A percentile compares a stretch with the other conserved stretches of the same genome.
Conservation (phyloP, 805 yeast species). For the Metschnikowia arizonensis region DNA sequence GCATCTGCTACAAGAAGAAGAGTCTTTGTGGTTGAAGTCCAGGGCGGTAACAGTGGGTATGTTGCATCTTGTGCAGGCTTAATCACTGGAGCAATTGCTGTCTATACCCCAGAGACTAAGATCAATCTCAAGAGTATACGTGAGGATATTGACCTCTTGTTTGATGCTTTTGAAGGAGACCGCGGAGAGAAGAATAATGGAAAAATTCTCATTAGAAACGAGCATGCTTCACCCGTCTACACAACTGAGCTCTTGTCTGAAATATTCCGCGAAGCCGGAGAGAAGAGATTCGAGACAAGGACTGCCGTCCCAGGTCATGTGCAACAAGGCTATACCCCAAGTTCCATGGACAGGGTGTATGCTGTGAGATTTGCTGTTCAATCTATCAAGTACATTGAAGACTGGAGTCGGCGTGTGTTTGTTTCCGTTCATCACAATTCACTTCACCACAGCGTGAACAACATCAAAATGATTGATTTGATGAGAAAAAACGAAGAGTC, state of each 20-base stretch:
- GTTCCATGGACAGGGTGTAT: conserved; percentile 87
- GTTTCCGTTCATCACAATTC: conserved; percentile 17
- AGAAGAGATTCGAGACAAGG: conserved; percentile 78
- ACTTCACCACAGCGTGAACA: conserved; percentile 18
- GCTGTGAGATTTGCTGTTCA: conserved; percentile 88
- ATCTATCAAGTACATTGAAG: conserved; percentile 83
- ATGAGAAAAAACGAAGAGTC: conserved; percentile 16
- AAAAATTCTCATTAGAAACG: conserved; percentile 78
- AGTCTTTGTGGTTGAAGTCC: conserved; percentile 94
- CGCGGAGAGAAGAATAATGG: conserved; percentile 81
- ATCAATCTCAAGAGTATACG: conserved; percentile 38
- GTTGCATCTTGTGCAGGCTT: conserved; percentile 83
- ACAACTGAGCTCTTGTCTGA: conserved; percentile 79
- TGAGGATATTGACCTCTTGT: conserved; percentile 41
- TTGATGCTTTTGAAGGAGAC: conserved; percentile 65
- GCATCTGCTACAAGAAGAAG: conserved; percentile 94
- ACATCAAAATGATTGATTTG: conserved; percentile 20
- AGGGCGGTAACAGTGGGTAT: conserved; percentile 96
- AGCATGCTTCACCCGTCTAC: conserved; percentile 76
- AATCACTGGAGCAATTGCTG: conserved; percentile 86
- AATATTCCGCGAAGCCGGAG: conserved; percentile 74
- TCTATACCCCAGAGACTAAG: conserved; percentile 88
- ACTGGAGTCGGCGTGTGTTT: conserved; percentile 20
- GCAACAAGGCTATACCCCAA: conserved; percentile 95
- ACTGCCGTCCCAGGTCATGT: conserved; percentile 98